Base-by-base conservation (phyloP, 2,329 filamentous ascomycete species). In the Trichoderma citrinoviride region DNA sequence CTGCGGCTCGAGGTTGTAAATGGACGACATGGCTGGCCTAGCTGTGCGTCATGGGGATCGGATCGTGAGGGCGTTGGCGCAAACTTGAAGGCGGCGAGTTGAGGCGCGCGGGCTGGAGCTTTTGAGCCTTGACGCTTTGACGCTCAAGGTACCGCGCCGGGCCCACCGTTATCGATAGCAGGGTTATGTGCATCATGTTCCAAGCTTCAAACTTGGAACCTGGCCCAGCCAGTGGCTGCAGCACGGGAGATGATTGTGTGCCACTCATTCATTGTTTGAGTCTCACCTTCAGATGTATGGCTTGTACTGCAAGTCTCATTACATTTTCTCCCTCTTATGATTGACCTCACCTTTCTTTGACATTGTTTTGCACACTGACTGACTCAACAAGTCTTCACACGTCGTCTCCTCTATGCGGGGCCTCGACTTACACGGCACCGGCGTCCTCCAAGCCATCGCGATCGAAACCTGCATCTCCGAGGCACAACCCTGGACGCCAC, bases 1-100 rank as follows among this genome's bases (percentile, higher is more conserved):
- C 74, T 94, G 92, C 60, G 95, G 94, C 78, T 97, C 94, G 73
- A 96, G 91, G 72, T 96, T 96, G 79, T 98, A 98, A 65, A 93
- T 89, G 50, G 91, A 83, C 65, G 92, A 94, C 94, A 98, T 97
- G 55, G 10, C 15, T 37, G 29, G 23, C 40, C 15, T 37, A 23
- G 23, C 40, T 41, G 49, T 61, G 15, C 52, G 40, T 44, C 37
- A 19, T 53, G 17, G 37, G n/a, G 19, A 23, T n/a, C 46, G 29
- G 12, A 7, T 12, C 10, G 37, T 14, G 33, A 12, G 10, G 10
- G 3, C 4, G 33, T 14, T 37, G 46, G 40, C 60, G 60, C 60
- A 44, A 46, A n/a, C n/a, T n/a, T n/a, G n/a, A 43, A 47, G 5
- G 40, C 29, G 33, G 15, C 5, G 5, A 10, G 49, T 41, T 61